Percentiles rank a stretch among this genome's conserved stretches.
Evolutionary conservation across 1,284 basidiomycete genomes (phyloP).

Genomic region (Sporisorium scitamineum): DNA sequence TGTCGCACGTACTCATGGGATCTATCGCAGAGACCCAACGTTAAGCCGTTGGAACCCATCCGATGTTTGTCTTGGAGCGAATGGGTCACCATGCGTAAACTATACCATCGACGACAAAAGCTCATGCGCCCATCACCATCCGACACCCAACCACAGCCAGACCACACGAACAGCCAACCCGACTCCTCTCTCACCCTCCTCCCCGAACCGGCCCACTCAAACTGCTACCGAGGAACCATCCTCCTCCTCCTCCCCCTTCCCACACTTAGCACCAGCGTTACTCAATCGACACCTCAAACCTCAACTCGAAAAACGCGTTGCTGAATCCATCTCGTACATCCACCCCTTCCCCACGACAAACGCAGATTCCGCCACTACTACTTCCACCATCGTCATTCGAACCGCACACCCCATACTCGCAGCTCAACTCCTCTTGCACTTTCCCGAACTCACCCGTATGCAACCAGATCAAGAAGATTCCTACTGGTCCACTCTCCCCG

Average conservation of each 20-base stretch:
- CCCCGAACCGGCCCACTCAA: too few relatives aligned
- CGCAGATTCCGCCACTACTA: not conserved
- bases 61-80: slow-evolving; percentile 24
- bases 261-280: slow-evolving; percentile 6
- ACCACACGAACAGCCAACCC: too few relatives aligned
- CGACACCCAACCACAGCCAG: too few relatives aligned
- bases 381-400: slow-evolving; percentile 10
- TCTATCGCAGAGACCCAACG: not conserved
- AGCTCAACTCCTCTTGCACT: not conserved
- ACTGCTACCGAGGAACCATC: slow-evolving; percentile 25
- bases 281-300: slow-evolving; percentile 31
- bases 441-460: slow-evolving; percentile 17
- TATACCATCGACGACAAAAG: slow-evolving; percentile 12
- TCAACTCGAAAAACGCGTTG: slow-evolving; percentile 28
- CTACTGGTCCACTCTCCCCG: slow-evolving; percentile 21
- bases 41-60: slow-evolving; percentile 4
- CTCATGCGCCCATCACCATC: not conserved
- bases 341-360: slow-evolving; percentile 2
- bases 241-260: slow-evolving; percentile 6
- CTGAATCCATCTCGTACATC: slow-evolving; percentile 39
- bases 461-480: slow-evolving; percentile 7
- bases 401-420: slow-evolving; percentile 19
- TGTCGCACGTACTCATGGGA: slow-evolving; percentile 19
- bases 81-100: slow-evolving; percentile 23
- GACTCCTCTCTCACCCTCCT: not conserved